These are phyloP conservation scores for Alternaria conjuncta DNA, from an alignment of 2,329 filamentous ascomycete genomes.

Conservation along the genomic window DNA sequence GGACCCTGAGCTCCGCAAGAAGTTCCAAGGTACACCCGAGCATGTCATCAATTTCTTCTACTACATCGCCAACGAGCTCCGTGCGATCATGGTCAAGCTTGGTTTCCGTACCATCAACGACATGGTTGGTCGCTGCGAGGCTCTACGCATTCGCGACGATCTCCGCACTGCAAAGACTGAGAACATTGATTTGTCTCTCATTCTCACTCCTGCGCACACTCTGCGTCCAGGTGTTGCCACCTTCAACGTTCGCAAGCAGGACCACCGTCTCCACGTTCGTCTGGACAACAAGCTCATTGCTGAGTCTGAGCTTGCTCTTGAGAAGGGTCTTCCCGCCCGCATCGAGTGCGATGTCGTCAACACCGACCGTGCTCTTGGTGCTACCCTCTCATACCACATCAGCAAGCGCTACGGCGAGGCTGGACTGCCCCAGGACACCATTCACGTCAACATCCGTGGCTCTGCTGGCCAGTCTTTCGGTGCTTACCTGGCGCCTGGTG, in stretches of 20 bases:
- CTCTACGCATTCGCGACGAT: conserved; percentile 85
- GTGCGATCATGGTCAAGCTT: conserved; percentile 95
- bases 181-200: conserved; percentile 91
- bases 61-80: conserved; percentile 93
- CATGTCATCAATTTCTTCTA: conserved; percentile 99
- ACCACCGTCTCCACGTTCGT: conserved; percentile 89
- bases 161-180: conserved; percentile 86
- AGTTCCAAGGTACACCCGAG: conserved; percentile 91
- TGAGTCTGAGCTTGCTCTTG: conserved; percentile 90
- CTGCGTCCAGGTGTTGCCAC: conserved; percentile 92
- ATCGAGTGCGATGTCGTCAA: conserved; percentile 98
- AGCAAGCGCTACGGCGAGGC: conserved; percentile 90
- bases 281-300: conserved; percentile 97
- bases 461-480: conserved; percentile 97
- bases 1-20: conserved; percentile 90
- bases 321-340: conserved; percentile 89
- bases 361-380: conserved; percentile 91
- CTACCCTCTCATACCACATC: conserved; percentile 94
- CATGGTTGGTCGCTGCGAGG: conserved; percentile 93
- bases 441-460: conserved; percentile 95
- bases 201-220: conserved; percentile 94
- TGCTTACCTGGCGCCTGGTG: conserved; percentile 89
- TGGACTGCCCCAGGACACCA: conserved; percentile 88
- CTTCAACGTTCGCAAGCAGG: conserved; percentile 97
- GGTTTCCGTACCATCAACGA: conserved; percentile 96